Percentiles rank a stretch among this genome's conserved stretches.
Evolutionary conservation across 2,329 filamentous ascomycete species (phyloP).

Genomic region (Coniochaeta prunicola): DNA sequence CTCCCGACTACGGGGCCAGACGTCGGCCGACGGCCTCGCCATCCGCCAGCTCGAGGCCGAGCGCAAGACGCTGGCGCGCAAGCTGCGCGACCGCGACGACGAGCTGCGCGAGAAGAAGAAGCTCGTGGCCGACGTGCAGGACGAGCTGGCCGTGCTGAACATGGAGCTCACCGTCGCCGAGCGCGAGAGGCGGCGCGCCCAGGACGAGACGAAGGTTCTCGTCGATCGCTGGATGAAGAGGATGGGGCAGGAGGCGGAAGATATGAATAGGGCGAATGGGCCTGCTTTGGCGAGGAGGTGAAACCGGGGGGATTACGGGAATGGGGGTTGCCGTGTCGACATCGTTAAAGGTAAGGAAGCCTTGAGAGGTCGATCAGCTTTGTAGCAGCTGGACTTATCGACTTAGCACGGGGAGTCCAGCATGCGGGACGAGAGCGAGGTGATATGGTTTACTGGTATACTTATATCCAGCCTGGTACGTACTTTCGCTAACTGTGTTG

Average conservation of each 20-base stretch:
- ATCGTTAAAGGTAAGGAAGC: no score
- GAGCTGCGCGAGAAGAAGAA: constrained; percentile 80
- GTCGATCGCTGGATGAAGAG: constrained; percentile 87
- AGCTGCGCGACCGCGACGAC: constrained; percentile 73
- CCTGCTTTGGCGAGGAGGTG: constrained; percentile 21
- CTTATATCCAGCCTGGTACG: neutral
- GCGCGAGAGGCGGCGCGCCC: constrained; percentile 63
- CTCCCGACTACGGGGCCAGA: constrained; percentile 51
- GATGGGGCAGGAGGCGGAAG: constrained; percentile 79
- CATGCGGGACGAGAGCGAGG: neutral
- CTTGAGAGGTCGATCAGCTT: no score
- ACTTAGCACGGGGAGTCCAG: neutral
- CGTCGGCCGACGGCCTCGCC: constrained; percentile 50
- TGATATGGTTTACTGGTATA: neutral
- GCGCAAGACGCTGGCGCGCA: constrained; percentile 52
- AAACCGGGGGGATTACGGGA: constrained; percentile 4
- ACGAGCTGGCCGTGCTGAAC: constrained; percentile 83
- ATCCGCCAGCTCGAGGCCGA: constrained; percentile 58
- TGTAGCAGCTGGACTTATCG: neutral
- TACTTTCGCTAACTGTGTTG: neutral
- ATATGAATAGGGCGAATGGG: constrained; percentile 68
- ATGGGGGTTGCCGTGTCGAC: no score
- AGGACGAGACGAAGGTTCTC: constrained; percentile 79
- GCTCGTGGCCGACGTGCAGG: constrained; percentile 80
- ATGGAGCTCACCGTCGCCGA: constrained; percentile 84